Conservation (phyloP, 164 flowering plant genomes). For the Protea cynaroides region DNA sequence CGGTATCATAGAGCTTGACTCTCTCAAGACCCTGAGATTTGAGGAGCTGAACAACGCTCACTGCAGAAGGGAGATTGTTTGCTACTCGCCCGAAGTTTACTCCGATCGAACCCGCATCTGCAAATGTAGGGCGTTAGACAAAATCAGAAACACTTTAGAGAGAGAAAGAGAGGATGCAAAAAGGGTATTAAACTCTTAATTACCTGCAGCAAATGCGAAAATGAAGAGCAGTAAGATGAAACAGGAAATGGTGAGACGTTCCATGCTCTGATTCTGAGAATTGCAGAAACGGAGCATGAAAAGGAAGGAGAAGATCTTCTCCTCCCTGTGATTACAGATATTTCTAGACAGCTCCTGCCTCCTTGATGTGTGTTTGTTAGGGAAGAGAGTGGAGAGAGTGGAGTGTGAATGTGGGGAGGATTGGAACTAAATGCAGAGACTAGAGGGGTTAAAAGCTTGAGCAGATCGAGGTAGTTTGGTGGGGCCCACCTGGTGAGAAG, state of each 20-base stretch:
- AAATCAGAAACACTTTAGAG: background rate
- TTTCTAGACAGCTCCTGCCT: too few relatives aligned
- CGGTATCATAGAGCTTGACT: constrained; percentile 83
- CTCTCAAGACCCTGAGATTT: constrained; percentile 47
- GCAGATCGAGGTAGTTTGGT: too few relatives aligned
- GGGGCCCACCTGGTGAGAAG: too few relatives aligned
- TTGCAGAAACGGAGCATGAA: background rate
- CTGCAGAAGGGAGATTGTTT: constrained; percentile 62
- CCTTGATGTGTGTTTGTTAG: too few relatives aligned
- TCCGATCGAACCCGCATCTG: constrained; percentile 57
- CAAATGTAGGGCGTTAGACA: background rate
- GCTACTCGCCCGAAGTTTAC: constrained; percentile 91
- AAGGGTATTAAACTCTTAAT: background rate
- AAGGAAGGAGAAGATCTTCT: too few relatives aligned
- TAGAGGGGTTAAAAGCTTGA: too few relatives aligned
- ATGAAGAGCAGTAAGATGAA: constrained; percentile 2
- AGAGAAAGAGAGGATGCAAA: background rate
- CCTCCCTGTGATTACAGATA: background rate
- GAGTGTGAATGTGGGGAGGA: background rate
- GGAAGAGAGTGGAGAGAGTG: background rate
- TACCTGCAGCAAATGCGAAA: constrained; percentile 9
- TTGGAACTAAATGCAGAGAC: background rate
- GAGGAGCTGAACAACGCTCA: constrained; percentile 66
- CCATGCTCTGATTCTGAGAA: background rate
- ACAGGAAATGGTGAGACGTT: background rate